phyloP scores from a whole-genome alignment of 2,329 filamentous ascomycete species.

The Harringtonia aguacate region DNA sequence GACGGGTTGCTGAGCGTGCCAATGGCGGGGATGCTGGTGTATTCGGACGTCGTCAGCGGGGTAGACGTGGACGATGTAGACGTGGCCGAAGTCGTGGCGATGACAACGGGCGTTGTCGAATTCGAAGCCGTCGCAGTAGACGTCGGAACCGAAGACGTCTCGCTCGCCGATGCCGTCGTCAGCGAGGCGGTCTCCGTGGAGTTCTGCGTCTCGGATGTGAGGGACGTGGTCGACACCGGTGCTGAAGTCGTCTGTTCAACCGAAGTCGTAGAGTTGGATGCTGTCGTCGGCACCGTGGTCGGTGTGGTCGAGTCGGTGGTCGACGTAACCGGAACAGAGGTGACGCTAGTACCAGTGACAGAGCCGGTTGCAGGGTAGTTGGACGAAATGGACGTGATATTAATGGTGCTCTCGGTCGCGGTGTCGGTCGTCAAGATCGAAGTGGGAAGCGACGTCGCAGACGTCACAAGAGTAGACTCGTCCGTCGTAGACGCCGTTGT shows the following conservation, averaged over 20 bases:
- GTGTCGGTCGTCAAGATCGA: neutral
- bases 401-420: neutral
- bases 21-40: neutral
- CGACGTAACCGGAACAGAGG: neutral
- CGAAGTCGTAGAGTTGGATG: neutral
- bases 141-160: too few species aligned
- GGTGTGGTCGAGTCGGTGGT: constrained; percentile 2
- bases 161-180: neutral
- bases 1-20: neutral
- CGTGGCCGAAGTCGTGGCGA: too few species aligned
- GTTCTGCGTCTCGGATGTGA: constrained; percentile 1
- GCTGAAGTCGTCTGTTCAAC: neutral
- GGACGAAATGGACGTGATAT: neutral
- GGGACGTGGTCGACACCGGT: neutral
- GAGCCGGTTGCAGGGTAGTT: neutral
- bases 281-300: neutral
- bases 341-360: constrained; percentile 4
- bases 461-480: too few species aligned
- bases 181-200: neutral
- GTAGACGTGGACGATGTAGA: neutral
- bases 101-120: too few species aligned
- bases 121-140: too few species aligned
- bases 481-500: too few species aligned
- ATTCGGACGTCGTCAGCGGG: neutral
- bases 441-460: too few species aligned